phyloP scores from a whole-genome alignment of 2,329 filamentous ascomycete species.

The Cordyceps javanica region DNA sequence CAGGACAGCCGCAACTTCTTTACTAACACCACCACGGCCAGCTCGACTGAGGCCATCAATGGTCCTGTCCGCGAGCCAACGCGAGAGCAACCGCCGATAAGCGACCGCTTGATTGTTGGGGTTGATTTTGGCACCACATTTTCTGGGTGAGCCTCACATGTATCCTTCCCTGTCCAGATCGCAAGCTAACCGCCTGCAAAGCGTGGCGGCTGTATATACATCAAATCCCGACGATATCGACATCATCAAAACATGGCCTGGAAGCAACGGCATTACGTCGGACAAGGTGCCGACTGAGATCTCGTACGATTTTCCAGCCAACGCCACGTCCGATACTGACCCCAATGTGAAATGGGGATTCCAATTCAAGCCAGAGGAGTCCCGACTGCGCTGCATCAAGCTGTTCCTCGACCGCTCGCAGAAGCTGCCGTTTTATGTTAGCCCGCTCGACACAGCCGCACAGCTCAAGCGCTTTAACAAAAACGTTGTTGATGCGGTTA shows the following conservation, averaged over 20 bases:
- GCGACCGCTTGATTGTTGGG: conserved; percentile 66
- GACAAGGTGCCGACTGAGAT: conserved; percentile 83
- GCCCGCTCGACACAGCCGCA: conserved; percentile 67
- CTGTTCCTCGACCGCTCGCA: conserved; percentile 76
- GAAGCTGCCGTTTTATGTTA: conserved; percentile 75
- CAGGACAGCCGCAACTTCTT: conserved; percentile 52
- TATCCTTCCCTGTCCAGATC: neutral
- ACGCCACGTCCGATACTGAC: conserved; percentile 28
- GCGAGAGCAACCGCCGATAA: conserved; percentile 44
- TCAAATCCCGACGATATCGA: conserved; percentile 73
- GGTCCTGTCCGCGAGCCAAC: conserved; percentile 52
- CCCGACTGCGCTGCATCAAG: conserved; percentile 74
- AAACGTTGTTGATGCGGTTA: conserved; percentile 72
- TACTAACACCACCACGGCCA: conserved; percentile 47
- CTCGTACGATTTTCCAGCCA: conserved; percentile 45
- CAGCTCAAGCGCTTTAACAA: conserved; percentile 70
- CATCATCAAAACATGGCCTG: conserved; percentile 80
- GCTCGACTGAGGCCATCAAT: conserved; percentile 57
- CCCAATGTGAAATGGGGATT: conserved; percentile 70
- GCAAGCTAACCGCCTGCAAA: conserved; percentile 14
- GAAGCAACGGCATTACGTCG: conserved; percentile 78
- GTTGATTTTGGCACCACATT: conserved; percentile 84
- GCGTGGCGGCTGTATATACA: conserved; percentile 66
- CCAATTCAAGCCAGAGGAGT: conserved; percentile 72
- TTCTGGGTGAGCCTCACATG: conserved; percentile 54